Evolutionary conservation across 116 monocot species (phyloP).

Genomic region (Phalaenopsis hybrid): DNA sequence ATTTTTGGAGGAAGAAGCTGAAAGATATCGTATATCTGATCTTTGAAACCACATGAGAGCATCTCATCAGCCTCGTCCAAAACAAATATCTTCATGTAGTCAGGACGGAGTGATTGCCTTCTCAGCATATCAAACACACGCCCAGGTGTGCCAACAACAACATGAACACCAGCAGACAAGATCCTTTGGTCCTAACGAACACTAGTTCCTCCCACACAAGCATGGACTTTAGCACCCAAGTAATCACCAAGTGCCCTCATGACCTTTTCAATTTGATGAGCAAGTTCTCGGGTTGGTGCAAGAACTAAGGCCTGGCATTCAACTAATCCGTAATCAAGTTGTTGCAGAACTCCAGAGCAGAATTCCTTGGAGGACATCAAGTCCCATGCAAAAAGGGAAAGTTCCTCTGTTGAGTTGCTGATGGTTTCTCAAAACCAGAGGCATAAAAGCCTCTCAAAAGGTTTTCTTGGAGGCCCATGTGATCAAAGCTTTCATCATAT

Average conservation of each 20-base stretch:
- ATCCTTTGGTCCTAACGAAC: conserved; percentile 44
- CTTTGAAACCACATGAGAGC: conserved; percentile 56
- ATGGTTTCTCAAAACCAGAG: conserved; percentile 60
- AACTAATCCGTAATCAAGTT: conserved; percentile 39
- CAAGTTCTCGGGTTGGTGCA: conserved; percentile 53
- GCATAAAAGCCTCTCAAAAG: conserved; percentile 54
- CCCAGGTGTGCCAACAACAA: conserved; percentile 58
- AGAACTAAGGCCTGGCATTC: conserved; percentile 50
- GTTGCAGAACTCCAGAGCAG: conserved; percentile 52
- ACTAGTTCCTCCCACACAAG: conserved; percentile 48
- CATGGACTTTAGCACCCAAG: conserved; percentile 47
- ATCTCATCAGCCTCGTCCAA: conserved; percentile 64
- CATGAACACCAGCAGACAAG: conserved; percentile 48
- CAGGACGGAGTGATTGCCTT: conserved; percentile 42
- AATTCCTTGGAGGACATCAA: conserved; percentile 52
- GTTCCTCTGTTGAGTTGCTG: conserved; percentile 58
- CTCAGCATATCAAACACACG: conserved; percentile 50
- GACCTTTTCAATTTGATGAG: conserved; percentile 53
- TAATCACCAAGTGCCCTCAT: conserved; percentile 52
- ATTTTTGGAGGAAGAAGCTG: conserved; percentile 25
- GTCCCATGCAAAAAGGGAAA: conserved; percentile 41
- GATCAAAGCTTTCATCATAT: conserved; percentile 51
- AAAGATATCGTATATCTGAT: conserved; percentile 31
- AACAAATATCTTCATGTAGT: conserved; percentile 44
- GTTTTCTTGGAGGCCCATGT: conserved; percentile 44